phyloP scores from a whole-genome alignment of 208 protist genomes.

The Leishmania turanica region DNA sequence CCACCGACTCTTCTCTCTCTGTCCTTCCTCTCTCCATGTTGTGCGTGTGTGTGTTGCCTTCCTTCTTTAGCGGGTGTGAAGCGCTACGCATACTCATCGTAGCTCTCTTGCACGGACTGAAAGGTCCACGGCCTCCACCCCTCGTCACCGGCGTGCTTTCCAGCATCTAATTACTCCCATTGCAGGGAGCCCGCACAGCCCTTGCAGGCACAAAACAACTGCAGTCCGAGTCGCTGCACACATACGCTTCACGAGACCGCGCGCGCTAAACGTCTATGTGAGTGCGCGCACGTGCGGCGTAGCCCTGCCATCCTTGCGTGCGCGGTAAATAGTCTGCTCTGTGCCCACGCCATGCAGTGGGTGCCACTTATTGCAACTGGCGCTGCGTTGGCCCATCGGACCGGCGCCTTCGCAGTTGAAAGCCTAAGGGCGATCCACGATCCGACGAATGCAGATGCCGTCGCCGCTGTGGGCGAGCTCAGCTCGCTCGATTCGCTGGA shows the following conservation, averaged over 20 bases:
- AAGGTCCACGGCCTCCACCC: background rate
- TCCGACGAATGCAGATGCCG: conserved; percentile 62
- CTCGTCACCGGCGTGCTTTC: background rate
- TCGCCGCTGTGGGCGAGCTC: conserved; percentile 78
- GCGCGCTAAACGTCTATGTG: background rate
- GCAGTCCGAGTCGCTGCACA: background rate
- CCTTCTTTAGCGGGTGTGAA: background rate
- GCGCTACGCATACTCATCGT: background rate
- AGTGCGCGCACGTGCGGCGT: background rate
- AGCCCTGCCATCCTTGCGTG: background rate
- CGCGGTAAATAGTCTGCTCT: background rate
- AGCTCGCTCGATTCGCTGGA: conserved; percentile 64
- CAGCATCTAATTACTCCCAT: too few species aligned
- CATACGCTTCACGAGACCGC: background rate
- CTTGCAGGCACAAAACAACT: background rate
- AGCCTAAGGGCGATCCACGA: conserved; percentile 66
- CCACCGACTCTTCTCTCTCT: background rate
- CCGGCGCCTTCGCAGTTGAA: conserved; percentile 53
- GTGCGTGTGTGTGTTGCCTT: background rate
- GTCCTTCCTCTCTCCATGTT: background rate
- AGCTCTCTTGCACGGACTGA: too few species aligned
- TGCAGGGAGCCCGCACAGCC: background rate
- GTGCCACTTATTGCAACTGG: conserved; percentile 37
- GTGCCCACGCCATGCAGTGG: conserved; percentile 19
- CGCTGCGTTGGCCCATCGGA: conserved; percentile 32